Evolutionary conservation across 495 filamentous ascomycete species (phyloP).

Genomic region (Penicillium verhagenii): DNA sequence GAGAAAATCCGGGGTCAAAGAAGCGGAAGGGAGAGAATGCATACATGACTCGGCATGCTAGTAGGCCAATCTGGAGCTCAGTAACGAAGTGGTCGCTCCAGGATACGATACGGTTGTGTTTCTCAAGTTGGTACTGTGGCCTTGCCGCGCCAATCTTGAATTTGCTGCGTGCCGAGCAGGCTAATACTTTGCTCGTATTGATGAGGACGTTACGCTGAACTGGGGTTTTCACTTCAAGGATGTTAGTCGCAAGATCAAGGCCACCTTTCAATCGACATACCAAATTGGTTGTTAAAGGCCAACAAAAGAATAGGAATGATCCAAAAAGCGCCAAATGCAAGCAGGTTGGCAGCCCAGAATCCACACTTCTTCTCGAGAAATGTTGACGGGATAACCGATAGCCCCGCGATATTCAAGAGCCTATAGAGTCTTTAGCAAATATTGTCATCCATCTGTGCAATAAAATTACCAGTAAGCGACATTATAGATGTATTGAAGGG

Average conservation of each 20-base stretch:
- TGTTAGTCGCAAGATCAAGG: neutral
- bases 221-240: neutral
- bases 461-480: neutral
- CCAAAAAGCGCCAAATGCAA: neutral
- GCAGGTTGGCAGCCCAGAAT: neutral
- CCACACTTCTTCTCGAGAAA: neutral
- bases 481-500: neutral
- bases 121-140: neutral
- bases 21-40: neutral
- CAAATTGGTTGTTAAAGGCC: neutral
- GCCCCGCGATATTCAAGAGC: neutral
- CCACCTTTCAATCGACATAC: neutral
- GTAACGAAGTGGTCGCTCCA: neutral
- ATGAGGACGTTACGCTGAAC: neutral
- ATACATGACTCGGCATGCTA: neutral
- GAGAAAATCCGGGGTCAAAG: too few species aligned
- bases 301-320: neutral
- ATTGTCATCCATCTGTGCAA: too few species aligned
- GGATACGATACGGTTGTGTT: neutral
- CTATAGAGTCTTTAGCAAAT: too few species aligned
- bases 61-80: neutral
- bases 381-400: neutral
- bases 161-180: neutral
- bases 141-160: neutral
- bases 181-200: neutral